Conservation (phyloP, 176 grass and related monocot species). For the Eleusine indica region DNA sequence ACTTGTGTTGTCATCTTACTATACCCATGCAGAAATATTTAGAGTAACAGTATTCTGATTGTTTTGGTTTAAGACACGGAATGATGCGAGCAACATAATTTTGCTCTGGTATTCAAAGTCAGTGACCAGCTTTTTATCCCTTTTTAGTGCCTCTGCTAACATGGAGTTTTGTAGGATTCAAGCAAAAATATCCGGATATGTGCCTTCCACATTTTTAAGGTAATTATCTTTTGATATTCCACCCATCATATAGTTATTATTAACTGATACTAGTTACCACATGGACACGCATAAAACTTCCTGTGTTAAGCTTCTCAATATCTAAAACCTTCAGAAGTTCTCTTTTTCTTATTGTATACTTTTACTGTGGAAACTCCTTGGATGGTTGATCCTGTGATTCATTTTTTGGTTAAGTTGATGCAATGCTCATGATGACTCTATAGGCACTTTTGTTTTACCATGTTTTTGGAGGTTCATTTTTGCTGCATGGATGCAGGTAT, state of each 20-base stretch:
- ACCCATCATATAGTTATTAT: background rate
- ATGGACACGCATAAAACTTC: background rate
- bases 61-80: background rate
- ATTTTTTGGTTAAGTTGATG: background rate
- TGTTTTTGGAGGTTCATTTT: constrained; percentile 32
- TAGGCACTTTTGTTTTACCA: constrained; percentile 19
- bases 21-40: constrained; percentile 16
- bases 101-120: background rate
- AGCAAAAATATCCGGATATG: constrained; percentile 99
- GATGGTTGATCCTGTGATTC: no score
- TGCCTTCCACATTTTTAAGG: constrained; percentile 98
- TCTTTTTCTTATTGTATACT: no score
- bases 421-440: background rate
- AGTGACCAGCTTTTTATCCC: constrained; percentile 24
- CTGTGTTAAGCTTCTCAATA: background rate
- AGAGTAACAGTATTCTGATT: background rate
- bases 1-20: background rate
- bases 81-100: background rate
- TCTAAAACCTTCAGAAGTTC: no score
- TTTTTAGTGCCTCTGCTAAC: constrained; percentile 31
- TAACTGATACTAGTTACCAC: background rate
- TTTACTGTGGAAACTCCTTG: no score
- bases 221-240: constrained; percentile 35
- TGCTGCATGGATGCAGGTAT: constrained; percentile 60
- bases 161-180: constrained; percentile 69